Conservation (phyloP, 768 basidiomycete species). For the Trametes maxima region DNA sequence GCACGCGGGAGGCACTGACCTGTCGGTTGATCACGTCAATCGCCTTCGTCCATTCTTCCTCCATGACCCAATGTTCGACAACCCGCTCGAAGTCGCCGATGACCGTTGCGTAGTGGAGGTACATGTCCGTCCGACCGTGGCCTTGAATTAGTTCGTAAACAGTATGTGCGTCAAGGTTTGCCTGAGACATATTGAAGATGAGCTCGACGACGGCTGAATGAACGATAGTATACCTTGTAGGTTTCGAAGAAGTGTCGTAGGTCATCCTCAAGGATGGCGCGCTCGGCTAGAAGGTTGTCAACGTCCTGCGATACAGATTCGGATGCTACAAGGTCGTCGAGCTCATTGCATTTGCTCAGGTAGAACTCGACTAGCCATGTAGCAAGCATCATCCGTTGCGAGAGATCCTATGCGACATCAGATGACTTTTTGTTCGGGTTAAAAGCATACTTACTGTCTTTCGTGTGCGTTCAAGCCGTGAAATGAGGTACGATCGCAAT, state of each 20-base stretch:
- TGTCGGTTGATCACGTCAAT: constrained; percentile 90
- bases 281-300: constrained; percentile 81
- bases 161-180: constrained; percentile 80
- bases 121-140: constrained; percentile 92
- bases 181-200: constrained; percentile 43
- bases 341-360: constrained; percentile 92
- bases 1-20: constrained; percentile 43
- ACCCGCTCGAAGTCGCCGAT: constrained; percentile 85
- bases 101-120: constrained; percentile 82
- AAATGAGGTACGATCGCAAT: constrained; percentile 85
- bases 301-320: constrained; percentile 81
- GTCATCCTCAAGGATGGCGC: constrained; percentile 87
- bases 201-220: neutral
- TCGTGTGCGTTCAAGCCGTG: constrained; percentile 80
- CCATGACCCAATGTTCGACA: constrained; percentile 88
- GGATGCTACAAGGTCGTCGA: constrained; percentile 92
- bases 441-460: constrained; percentile 61
- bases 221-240: constrained; percentile 69
- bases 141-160: constrained; percentile 92
- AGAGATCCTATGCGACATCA: constrained; percentile 63
- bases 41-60: constrained; percentile 90
- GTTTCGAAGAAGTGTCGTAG: constrained; percentile 90
- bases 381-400: constrained; percentile 95
- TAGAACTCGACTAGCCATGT: constrained; percentile 99
- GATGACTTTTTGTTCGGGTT: neutral